Base-by-base conservation (phyloP, 352 stramenopile species). In the Pythium dissimile region DNA sequence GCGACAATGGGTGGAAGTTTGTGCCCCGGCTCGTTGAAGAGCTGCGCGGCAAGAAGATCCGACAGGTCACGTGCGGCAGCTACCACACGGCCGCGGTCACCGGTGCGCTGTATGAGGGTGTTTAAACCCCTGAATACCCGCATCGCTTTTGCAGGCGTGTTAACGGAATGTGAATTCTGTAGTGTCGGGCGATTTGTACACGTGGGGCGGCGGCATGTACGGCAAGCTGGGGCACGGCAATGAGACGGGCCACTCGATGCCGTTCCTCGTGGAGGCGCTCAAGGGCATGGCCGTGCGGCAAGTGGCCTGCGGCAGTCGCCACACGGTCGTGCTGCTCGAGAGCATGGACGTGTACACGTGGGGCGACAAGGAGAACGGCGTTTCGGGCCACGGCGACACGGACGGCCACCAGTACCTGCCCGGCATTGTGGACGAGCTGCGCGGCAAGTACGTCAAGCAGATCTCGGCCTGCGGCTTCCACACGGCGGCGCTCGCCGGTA, bases 1-100 rank as follows among this genome's bases (percentile, higher is more conserved):
- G 87, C 62, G 89, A 97, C 64, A 98, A 98, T 71, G 93, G 93
- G 44, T 98, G 94, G 94, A 98, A 98, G 72, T 98, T 98, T 64
- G 93, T 98, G n/a, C 94, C 94, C 20, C 80, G 94, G 10, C 76
- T 98, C 20, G 92, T 94, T 7, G 89, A 97, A 52, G 84, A 91
- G 59, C 68, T 98, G 4, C 87, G 87, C 31, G 91, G 90, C 58
- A 95, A 96, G 66, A 88, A 92, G 34, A 80, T 92, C 39, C 89
- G 85, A 0, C 88, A 98, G 63, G 92, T 98, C 39, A 98, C 92
- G 21, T 98, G 94, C 71, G 92, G 94, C 20, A 97, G 94, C 60
- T 98, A 98, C 71, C 94, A 98, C 78, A 98, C 94, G 16, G 95
- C 95, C 0, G 94, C 96, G 1, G 89, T 98, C 23, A 98, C 94